These are phyloP conservation scores for Ascochyta pisi DNA, from an alignment of 2,329 filamentous ascomycete genomes.

Conservation along the genomic window DNA sequence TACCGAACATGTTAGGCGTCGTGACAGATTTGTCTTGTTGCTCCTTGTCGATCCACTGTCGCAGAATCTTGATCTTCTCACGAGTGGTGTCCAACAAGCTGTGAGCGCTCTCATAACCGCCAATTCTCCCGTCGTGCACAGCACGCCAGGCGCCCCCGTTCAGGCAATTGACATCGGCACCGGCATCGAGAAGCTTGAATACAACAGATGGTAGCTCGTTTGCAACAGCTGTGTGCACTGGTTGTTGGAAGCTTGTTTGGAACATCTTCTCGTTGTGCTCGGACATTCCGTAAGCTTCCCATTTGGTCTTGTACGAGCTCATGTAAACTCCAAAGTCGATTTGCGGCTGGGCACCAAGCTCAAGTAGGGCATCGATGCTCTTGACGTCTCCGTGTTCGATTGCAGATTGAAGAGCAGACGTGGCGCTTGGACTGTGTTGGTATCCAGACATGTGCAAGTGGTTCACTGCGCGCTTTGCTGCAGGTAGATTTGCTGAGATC, in stretches of 20 bases:
- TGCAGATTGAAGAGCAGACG: constrained; percentile 65
- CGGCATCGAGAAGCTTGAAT: constrained; percentile 65
- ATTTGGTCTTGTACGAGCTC: constrained; percentile 60
- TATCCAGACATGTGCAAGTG: constrained; percentile 60
- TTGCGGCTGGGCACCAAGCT: constrained; percentile 65
- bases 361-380: constrained; percentile 57
- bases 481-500: constrained; percentile 68
- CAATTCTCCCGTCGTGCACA: constrained; percentile 28
- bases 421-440: constrained; percentile 45
- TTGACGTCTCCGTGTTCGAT: constrained; percentile 19
- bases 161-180: constrained; percentile 70
- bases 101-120: constrained; percentile 50
- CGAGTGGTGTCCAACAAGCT: constrained; percentile 69
- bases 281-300: constrained; percentile 43
- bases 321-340: constrained; percentile 71
- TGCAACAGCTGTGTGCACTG: constrained; percentile 68
- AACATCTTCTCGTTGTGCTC: constrained; percentile 62
- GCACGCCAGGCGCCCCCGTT: constrained; percentile 49
- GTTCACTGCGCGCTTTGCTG: constrained; percentile 69
- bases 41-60: constrained; percentile 15
- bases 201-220: constrained; percentile 61
- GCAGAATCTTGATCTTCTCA: constrained; percentile 53
- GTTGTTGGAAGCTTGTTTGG: constrained; percentile 62
- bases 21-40: not conserved
- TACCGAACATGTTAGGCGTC: not conserved